Conservation (phyloP, 805 yeast genomes). For the Candida parachauliodes region DNA sequence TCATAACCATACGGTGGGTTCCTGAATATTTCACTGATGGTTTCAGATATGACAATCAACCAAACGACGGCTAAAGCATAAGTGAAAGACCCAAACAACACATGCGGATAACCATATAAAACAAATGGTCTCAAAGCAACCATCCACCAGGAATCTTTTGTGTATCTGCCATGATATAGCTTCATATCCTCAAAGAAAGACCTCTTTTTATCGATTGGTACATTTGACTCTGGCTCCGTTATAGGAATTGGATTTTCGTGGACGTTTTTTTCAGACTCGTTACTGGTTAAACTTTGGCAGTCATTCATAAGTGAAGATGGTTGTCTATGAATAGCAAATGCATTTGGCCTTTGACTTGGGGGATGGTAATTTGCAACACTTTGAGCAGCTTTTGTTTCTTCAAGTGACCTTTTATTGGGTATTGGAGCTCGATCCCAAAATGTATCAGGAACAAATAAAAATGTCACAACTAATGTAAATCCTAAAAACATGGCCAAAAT, state of each 20-base stretch:
- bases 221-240: constrained; percentile 8
- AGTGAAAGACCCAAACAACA: constrained; percentile 48
- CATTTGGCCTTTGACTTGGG: constrained; percentile 26
- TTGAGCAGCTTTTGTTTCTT: constrained; percentile 48
- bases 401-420: constrained; percentile 43
- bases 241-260: constrained; percentile 11
- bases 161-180: constrained; percentile 47
- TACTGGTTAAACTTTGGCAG: constrained; percentile 13
- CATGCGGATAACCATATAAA: constrained; percentile 47
- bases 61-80: constrained; percentile 60
- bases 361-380: constrained; percentile 23
- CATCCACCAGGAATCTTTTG: constrained; percentile 51
- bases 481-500: constrained; percentile 52
- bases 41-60: constrained; percentile 59
- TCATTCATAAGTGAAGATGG: constrained; percentile 13
- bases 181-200: constrained; percentile 19
- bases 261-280: constrained; percentile 3
- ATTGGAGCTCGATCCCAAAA: constrained; percentile 58
- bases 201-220: not conserved
- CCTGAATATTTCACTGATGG: constrained; percentile 48
- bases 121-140: constrained; percentile 53
- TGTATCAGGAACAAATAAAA: constrained; percentile 60
- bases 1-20: constrained; percentile 43
- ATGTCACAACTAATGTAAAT: constrained; percentile 39
- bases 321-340: constrained; percentile 22